Base-by-base conservation (phyloP, 2,329 filamentous ascomycete genomes). In the Coniochaeta sp. region DNA sequence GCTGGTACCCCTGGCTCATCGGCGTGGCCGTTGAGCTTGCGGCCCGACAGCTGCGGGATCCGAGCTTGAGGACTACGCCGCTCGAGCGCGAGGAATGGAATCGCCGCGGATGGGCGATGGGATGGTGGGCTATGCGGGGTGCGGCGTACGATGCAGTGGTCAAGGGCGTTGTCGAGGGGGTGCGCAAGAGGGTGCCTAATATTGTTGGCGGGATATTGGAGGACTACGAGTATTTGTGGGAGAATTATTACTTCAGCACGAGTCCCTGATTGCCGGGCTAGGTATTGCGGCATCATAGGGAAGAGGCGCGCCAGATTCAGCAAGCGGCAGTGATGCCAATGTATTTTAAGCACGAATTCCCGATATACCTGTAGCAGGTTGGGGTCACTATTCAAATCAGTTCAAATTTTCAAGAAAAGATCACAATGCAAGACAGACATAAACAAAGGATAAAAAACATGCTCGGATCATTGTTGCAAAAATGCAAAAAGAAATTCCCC, bases 201-300 rank as follows among this genome's bases (percentile, higher is more conserved):
- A 84, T 99, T 71, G 80, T 96, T 26, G 89, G 88, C 9, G 91
- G 90, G 61, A 89, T 99, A 54, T 75, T 98, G 64, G 92, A 97
- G 71, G 95, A 99, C 73, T 99, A 99, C 72, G 91, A 96, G 74
- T 98, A 96, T 72, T 80, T 99, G 34, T 99, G 95, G 95, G 92
- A 97, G 75, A 93, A 96, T 68, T 98, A 97, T 74, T 96, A 98
- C 75, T 99, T 98, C 74, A 85, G 82, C 72, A 85, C 83, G 38
- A 83, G 80, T 60, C 62, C 67, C 3, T 71, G 62, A 69, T 11
- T 16, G 34, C 11, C 22, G 43, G 19, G 22, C 22, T 22, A 1
- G 22, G 19, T 26, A 22, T 22, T 6, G 40, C 36, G 16, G 11
- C 4, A 38, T 19, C 38, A 8, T 43, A 19, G 38, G 38, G 38